Evolutionary conservation across 345 rosid species (phyloP).

Genomic region (Viola odorata): DNA sequence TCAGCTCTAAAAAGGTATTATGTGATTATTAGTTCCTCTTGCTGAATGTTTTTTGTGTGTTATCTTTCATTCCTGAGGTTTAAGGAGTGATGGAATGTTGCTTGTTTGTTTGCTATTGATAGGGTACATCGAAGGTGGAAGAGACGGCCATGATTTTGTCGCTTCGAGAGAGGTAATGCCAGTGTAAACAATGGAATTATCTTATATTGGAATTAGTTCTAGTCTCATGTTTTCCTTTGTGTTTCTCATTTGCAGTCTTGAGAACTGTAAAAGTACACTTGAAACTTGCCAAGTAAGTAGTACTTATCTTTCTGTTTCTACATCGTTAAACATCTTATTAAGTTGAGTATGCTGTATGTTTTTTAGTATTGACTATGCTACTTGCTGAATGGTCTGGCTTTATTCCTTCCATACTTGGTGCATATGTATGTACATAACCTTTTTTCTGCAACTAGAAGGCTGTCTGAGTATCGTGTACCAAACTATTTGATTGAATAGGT

Average conservation of each 20-base stretch:
- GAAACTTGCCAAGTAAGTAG: constrained; percentile 66
- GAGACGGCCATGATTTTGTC: constrained; percentile 87
- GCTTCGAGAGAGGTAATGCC: constrained; percentile 73
- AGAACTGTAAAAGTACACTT: constrained; percentile 65
- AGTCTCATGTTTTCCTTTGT: constrained; percentile 4
- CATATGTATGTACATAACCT: too few relatives aligned
- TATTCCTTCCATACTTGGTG: too few relatives aligned
- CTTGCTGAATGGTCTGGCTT: too few relatives aligned
- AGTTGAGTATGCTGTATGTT: too few relatives aligned
- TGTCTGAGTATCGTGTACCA: too few relatives aligned
- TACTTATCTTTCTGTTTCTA: not conserved
- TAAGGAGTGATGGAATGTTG: not conserved
- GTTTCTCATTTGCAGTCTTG: constrained; percentile 57
- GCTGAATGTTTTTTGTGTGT: not conserved
- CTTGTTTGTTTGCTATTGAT: not conserved
- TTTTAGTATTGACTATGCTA: too few relatives aligned
- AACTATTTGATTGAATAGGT: too few relatives aligned
- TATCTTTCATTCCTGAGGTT: not conserved
- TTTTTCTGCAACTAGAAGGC: too few relatives aligned
- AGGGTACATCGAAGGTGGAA: constrained; percentile 60
- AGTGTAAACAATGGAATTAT: not conserved
- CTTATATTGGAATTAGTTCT: not conserved
- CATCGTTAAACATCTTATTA: too few relatives aligned
- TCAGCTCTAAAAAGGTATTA: constrained; percentile 70
- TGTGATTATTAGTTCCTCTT: not conserved